A percentile compares a stretch with the other conserved stretches of the same genome.
These are phyloP conservation scores for Chlamydomonas asymmetrica DNA, from an alignment of 139 green algal species.

Conservation along the genomic window DNA sequence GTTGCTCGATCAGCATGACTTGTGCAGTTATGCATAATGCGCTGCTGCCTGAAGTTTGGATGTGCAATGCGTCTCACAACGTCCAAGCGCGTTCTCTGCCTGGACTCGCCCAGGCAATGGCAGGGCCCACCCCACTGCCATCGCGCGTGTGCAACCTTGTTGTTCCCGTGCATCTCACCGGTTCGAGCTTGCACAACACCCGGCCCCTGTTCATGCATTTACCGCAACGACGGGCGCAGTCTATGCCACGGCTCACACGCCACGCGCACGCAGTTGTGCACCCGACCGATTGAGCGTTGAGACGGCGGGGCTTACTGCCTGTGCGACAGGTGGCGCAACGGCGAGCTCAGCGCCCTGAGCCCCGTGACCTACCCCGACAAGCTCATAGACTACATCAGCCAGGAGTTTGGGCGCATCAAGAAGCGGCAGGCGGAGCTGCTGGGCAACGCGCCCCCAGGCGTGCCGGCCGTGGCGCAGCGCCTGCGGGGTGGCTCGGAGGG, in stretches of 20 bases:
- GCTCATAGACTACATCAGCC: slow-evolving; percentile 32
- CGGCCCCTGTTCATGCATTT: background rate
- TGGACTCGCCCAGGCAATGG: too few species aligned
- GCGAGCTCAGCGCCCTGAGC: slow-evolving; percentile 41
- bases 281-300: too few species aligned
- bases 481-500: background rate
- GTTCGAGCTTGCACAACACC: background rate
- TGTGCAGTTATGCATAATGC: too few species aligned
- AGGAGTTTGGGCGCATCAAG: slow-evolving; percentile 70
- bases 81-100: background rate
- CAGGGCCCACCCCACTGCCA: background rate
- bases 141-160: background rate
- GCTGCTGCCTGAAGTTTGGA: too few species aligned
- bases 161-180: background rate
- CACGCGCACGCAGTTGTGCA: background rate
- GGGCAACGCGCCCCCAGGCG: slow-evolving; percentile 20
- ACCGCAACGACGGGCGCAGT: background rate
- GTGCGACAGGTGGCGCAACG: slow-evolving; percentile 44
- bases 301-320: background rate
- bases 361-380: slow-evolving; percentile 75
- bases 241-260: background rate
- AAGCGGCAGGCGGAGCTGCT: slow-evolving; percentile 62
- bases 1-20: too few species aligned
- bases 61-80: background rate
- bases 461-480: too few species aligned